phyloP scores from a whole-genome alignment of 2,329 filamentous ascomycete species.

The Taxawa tesnikishii region DNA sequence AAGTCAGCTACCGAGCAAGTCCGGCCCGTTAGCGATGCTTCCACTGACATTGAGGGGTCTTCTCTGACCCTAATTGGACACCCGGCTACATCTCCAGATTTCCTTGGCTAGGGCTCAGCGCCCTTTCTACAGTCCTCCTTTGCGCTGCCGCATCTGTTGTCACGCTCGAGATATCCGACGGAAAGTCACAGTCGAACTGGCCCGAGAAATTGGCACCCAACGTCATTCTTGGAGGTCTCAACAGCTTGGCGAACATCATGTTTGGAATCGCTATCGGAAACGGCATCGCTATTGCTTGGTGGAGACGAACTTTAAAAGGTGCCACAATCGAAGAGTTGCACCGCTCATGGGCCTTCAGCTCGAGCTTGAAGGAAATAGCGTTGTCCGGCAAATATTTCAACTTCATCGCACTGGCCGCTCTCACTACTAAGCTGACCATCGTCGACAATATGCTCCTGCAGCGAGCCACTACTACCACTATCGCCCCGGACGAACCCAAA shows the following conservation, averaged over 20 bases:
- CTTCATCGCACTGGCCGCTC: conserved; percentile 14
- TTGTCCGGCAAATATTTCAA: conserved; percentile 15
- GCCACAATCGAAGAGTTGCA: conserved; percentile 13
- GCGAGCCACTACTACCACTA: conserved; percentile 9
- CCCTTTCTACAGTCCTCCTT: conserved; percentile 10
- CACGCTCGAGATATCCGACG: conserved; percentile 8
- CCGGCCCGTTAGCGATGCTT: too few species aligned
- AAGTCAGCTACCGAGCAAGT: too few species aligned
- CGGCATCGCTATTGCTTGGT: conserved; percentile 15
- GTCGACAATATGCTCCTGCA: conserved; percentile 14
- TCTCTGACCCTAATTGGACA: conserved; percentile 2
- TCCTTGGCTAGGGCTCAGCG: conserved; percentile 11
- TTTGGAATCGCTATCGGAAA: conserved; percentile 14
- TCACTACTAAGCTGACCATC: conserved; percentile 14
- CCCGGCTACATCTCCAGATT: conserved; percentile 6
- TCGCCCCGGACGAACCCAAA: conserved; percentile 2
- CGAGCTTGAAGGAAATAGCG: conserved; percentile 10
- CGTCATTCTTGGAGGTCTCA: conserved; percentile 11
- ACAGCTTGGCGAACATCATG: conserved; percentile 10
- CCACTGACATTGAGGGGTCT: neutral
- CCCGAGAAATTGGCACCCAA: conserved; percentile 12
- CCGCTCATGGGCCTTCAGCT: conserved; percentile 12
- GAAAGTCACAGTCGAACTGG: conserved; percentile 8
- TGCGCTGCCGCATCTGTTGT: conserved; percentile 10
- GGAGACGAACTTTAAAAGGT: conserved; percentile 13